These are phyloP conservation scores for Beauveria rudraprayagi DNA, from an alignment of 2,329 filamentous ascomycete species.

Conservation along the genomic window DNA sequence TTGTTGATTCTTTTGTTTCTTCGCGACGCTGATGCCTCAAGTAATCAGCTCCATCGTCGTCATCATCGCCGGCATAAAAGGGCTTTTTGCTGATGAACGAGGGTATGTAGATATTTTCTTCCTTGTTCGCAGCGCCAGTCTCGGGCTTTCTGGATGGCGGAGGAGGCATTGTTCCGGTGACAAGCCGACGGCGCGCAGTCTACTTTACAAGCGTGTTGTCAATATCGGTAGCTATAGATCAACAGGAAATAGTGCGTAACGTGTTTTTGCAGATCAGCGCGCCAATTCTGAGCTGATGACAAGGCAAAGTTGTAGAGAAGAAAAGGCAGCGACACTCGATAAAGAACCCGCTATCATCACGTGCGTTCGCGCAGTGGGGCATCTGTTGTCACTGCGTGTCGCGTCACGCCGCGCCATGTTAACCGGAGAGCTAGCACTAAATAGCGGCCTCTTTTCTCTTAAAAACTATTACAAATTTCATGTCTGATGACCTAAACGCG, in stretches of 20 bases:
- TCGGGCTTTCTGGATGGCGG: conserved; percentile 28
- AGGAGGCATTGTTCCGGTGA: conserved; percentile 14
- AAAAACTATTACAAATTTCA: not conserved
- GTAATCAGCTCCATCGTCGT: conserved; percentile 72
- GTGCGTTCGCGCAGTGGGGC: conserved; percentile 20
- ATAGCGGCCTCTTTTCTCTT: not conserved
- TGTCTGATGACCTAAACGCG: not conserved
- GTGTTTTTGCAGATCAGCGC: not conserved
- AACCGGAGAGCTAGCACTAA: not conserved
- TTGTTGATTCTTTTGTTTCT: conserved; percentile 58
- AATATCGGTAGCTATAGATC: not conserved
- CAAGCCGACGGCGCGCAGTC: not conserved
- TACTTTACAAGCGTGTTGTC: not conserved
- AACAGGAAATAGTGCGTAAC: not conserved
- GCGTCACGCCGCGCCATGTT: not conserved
- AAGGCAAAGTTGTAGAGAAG: not conserved
- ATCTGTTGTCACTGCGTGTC: not conserved
- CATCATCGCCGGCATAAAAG: conserved; percentile 82
- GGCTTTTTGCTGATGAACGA: conserved; percentile 97
- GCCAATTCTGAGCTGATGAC: not conserved
- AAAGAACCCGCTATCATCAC: conserved; percentile 17
- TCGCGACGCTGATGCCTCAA: conserved; percentile 81
- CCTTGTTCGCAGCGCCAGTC: conserved; percentile 51
- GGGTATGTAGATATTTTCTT: conserved; percentile 97
- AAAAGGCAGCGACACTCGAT: conserved; percentile 4